Percentiles rank a stretch among this genome's conserved stretches.
Conservation (phyloP, 208 protist species). For the Trypanosoma rangeli region DNA sequence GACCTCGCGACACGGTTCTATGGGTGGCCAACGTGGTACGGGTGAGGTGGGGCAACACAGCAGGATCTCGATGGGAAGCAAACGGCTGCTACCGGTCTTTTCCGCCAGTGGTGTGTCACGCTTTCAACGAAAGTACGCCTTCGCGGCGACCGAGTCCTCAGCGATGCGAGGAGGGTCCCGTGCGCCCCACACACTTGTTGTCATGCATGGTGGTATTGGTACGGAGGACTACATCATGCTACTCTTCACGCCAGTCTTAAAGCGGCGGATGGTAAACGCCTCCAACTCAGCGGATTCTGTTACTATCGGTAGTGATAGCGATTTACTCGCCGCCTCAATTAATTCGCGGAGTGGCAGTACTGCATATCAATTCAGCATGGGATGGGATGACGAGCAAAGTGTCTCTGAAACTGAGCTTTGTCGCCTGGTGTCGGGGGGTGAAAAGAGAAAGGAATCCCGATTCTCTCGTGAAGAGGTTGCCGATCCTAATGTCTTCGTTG, state of each 20-base stretch:
- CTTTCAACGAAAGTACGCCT: slow-evolving; percentile 81
- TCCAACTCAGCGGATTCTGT: not conserved
- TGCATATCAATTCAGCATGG: not conserved
- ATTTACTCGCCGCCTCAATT: not conserved
- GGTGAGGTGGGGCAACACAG: too few relatives aligned
- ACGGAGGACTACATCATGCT: slow-evolving; percentile 76
- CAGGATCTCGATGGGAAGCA: slow-evolving; percentile 16
- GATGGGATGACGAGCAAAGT: slow-evolving; percentile 4
- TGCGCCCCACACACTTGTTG: slow-evolving; percentile 31
- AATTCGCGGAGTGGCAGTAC: not conserved
- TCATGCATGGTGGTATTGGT: slow-evolving; percentile 77
- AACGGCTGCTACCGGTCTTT: slow-evolving; percentile 34
- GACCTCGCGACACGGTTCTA: not conserved
- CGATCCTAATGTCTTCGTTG: slow-evolving; percentile 11
- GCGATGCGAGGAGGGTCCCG: slow-evolving; percentile 10
- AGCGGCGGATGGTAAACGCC: not conserved
- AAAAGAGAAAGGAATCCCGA: not conserved
- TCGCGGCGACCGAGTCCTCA: slow-evolving; percentile 42
- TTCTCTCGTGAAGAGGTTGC: not conserved
- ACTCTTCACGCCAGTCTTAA: slow-evolving; percentile 56
- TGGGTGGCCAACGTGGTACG: slow-evolving; percentile 2
- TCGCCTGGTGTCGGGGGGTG: slow-evolving; percentile 1
- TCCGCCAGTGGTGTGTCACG: slow-evolving; percentile 54
- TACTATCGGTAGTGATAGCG: slow-evolving; percentile 7
- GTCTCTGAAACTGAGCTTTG: slow-evolving; percentile 10